phyloP scores from a whole-genome alignment of 2,329 filamentous ascomycete species.

The Leptosphaerulina australis region DNA sequence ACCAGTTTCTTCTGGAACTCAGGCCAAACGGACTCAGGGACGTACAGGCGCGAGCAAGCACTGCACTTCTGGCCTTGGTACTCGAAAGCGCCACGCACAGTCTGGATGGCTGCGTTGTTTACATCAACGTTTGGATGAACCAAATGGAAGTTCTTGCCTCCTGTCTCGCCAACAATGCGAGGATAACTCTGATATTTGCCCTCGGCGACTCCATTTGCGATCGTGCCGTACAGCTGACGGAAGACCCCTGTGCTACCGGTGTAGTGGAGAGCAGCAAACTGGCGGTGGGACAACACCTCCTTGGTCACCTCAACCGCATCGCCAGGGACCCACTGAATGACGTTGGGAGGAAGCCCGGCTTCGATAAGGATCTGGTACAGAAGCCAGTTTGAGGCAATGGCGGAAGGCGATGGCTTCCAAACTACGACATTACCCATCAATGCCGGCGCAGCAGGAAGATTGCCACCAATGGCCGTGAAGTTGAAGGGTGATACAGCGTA shows the following conservation, averaged over 20 bases:
- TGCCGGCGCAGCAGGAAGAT: slow-evolving; percentile 81
- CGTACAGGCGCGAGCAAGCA: slow-evolving; percentile 79
- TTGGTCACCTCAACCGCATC: slow-evolving; percentile 84
- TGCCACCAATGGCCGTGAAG: slow-evolving; percentile 93
- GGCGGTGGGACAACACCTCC: slow-evolving; percentile 73
- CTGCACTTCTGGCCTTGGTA: slow-evolving; percentile 93
- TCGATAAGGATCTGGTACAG: slow-evolving; percentile 89
- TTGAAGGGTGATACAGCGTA: slow-evolving; percentile 96
- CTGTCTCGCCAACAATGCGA: slow-evolving; percentile 87
- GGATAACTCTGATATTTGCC: slow-evolving; percentile 85
- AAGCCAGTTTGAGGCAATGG: slow-evolving; percentile 89
- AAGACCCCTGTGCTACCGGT: slow-evolving; percentile 93
- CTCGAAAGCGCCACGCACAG: slow-evolving; percentile 85
- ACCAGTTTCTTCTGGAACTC: slow-evolving; percentile 71
- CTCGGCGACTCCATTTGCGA: slow-evolving; percentile 79
- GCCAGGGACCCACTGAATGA: slow-evolving; percentile 92
- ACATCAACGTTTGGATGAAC: slow-evolving; percentile 79
- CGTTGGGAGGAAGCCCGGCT: slow-evolving; percentile 84
- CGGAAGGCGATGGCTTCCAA: slow-evolving; percentile 93
- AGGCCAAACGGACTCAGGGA: slow-evolving; percentile 75
- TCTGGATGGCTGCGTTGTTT: slow-evolving; percentile 78
- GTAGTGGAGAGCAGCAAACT: slow-evolving; percentile 93
- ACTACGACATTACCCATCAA: slow-evolving; percentile 93
- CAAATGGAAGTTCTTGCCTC: slow-evolving; percentile 92
- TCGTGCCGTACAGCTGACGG: slow-evolving; percentile 84